Evolutionary conservation across 768 basidiomycete genomes (phyloP).

Genomic region (Russula foetens): DNA sequence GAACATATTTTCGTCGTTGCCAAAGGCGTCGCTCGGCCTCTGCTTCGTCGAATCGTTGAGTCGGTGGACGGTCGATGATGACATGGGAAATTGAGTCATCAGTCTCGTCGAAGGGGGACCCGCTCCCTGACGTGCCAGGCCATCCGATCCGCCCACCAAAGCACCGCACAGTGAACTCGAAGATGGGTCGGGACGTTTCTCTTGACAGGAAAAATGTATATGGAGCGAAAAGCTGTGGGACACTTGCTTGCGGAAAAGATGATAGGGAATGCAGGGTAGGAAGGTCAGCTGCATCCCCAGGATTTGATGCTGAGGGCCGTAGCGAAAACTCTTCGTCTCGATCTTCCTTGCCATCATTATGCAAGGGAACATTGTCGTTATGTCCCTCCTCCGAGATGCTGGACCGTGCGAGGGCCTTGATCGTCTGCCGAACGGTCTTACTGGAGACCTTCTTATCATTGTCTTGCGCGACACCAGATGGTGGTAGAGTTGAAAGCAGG

Average conservation of each 20-base stretch:
- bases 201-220: conserved; percentile 92
- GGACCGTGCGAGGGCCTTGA: conserved; percentile 40
- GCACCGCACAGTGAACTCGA: conserved; percentile 89
- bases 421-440: conserved; percentile 54
- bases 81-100: conserved; percentile 91
- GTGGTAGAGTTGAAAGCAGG: conserved; percentile 19
- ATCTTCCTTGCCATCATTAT: conserved; percentile 25
- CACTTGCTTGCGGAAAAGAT: conserved; percentile 46
- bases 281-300: conserved; percentile 39
- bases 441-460: conserved; percentile 42
- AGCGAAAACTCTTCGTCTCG: conserved; percentile 59
- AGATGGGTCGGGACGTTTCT: conserved; percentile 83
- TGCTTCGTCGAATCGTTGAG: conserved; percentile 40
- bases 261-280: conserved; percentile 64
- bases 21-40: conserved; percentile 53
- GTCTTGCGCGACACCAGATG: conserved; percentile 26
- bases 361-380: conserved; percentile 26
- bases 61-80: conserved; percentile 81
- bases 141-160: conserved; percentile 92
- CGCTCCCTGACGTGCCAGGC: conserved; percentile 72
- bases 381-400: conserved; percentile 26
- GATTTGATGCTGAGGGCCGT: conserved; percentile 45
- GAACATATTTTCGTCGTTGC: conserved; percentile 74
- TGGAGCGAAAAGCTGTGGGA: conserved; percentile 66
- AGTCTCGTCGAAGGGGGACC: conserved; percentile 68